Evolutionary conservation across 1,284 basidiomycete species (phyloP).

Genomic region (Schizopora paradoxa): DNA sequence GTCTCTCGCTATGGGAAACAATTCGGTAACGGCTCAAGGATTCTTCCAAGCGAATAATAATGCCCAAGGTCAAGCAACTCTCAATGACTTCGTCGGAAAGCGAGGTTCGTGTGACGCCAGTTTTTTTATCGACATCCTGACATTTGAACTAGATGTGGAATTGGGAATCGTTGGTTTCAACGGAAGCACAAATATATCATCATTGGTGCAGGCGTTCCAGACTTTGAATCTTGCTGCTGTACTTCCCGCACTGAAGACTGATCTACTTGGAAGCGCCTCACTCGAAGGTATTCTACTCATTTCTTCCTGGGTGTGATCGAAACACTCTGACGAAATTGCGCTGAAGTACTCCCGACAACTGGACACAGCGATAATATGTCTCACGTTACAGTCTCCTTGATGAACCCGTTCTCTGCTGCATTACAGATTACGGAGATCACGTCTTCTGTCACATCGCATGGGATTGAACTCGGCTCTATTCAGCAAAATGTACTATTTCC

Average conservation of each 20-base stretch:
- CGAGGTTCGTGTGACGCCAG: slow-evolving; percentile 32
- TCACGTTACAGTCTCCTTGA: slow-evolving; percentile 59
- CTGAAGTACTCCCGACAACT: slow-evolving; percentile 57
- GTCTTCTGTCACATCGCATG: slow-evolving; percentile 62
- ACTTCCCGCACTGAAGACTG: slow-evolving; percentile 58
- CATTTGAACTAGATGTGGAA: slow-evolving; percentile 39
- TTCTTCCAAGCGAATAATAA: slow-evolving; percentile 56
- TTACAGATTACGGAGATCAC: slow-evolving; percentile 58
- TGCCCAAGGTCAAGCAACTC: slow-evolving; percentile 56
- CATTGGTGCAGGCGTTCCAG: slow-evolving; percentile 59
- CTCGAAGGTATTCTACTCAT: slow-evolving; percentile 39
- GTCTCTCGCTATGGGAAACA: slow-evolving; percentile 53
- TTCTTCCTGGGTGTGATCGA: neutral
- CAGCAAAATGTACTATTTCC: slow-evolving; percentile 50
- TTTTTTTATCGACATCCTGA: slow-evolving; percentile 16
- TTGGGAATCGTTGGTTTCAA: slow-evolving; percentile 53
- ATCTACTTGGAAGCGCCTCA: slow-evolving; percentile 53
- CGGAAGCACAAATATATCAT: slow-evolving; percentile 56
- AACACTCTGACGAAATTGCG: neutral
- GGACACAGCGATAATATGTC: slow-evolving; percentile 61
- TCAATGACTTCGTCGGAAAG: slow-evolving; percentile 67
- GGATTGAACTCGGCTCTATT: slow-evolving; percentile 63
- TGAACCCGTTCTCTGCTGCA: slow-evolving; percentile 64
- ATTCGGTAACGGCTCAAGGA: slow-evolving; percentile 44
- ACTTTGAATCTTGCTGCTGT: slow-evolving; percentile 53